Percentiles rank a stretch among this genome's conserved stretches.
Conservation (phyloP, 306 rosid species). For the Pyrus betulifolia region DNA sequence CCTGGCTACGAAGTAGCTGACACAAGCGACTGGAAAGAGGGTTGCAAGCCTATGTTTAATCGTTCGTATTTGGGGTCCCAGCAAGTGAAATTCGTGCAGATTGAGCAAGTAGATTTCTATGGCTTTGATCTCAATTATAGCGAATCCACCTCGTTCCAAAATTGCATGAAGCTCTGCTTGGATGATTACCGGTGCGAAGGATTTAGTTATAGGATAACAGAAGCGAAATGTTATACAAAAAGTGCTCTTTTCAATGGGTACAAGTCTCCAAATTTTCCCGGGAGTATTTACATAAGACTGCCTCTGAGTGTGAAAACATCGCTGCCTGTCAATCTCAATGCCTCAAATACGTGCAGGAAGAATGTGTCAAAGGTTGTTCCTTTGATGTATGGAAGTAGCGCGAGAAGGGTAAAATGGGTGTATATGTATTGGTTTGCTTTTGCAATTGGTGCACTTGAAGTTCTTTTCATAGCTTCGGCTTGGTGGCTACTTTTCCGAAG, state of each 20-base stretch:
- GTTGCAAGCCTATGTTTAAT: conserved; percentile 32
- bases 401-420: not conserved
- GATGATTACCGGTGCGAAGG: conserved; percentile 33
- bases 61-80: not conserved
- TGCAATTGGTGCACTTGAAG: conserved; percentile 7
- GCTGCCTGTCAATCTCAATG: not conserved
- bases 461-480: not conserved
- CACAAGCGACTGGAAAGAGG: conserved; percentile 11
- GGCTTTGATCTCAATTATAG: conserved; percentile 31
- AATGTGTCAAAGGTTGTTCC: not conserved
- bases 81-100: conserved; percentile 17
- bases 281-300: conserved; percentile 26
- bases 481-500: conserved; percentile 23
- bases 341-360: not conserved
- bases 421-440: conserved; percentile 2
- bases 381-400: not conserved
- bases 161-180: conserved; percentile 35
- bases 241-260: conserved; percentile 30
- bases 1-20: conserved; percentile 15
- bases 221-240: conserved; percentile 28
- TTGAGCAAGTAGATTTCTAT: conserved; percentile 30
- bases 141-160: conserved; percentile 3
- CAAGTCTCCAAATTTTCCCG: conserved; percentile 21
- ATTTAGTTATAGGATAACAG: conserved; percentile 27
- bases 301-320: conserved; percentile 13